Conservation (phyloP, 202 grass and related monocot genomes). For the Digitaria exilis region DNA sequence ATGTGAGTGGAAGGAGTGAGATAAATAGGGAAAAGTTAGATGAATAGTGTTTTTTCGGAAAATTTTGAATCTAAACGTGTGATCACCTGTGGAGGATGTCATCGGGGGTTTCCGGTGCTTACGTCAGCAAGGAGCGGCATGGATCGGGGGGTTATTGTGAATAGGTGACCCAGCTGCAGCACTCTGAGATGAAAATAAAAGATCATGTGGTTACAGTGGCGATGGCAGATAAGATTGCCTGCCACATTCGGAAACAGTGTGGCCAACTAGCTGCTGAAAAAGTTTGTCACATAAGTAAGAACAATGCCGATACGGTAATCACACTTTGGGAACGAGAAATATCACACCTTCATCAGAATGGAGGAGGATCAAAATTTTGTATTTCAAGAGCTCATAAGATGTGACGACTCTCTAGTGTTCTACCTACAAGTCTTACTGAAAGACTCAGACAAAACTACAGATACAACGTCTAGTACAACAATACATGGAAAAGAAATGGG, state of each 20-base stretch:
- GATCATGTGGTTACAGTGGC: conserved; percentile 6
- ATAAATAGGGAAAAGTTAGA: not conserved
- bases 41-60: no score
- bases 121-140: not conserved
- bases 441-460: not conserved
- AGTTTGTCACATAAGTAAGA: not conserved
- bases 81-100: conserved; percentile 6
- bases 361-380: not conserved
- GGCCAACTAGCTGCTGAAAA: conserved; percentile 4
- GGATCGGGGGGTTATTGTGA: not conserved
- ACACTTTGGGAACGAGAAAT: not conserved
- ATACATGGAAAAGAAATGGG: not conserved
- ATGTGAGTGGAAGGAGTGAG: no score
- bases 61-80: no score
- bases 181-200: not conserved
- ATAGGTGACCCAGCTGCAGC: not conserved
- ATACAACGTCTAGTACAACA: conserved; percentile 25
- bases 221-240: not conserved
- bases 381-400: not conserved
- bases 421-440: conserved; percentile 15
- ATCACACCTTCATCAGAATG: not conserved
- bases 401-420: conserved; percentile 19
- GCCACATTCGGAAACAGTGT: conserved; percentile 10
- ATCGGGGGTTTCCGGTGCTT: not conserved
- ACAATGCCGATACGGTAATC: not conserved